These are phyloP conservation scores for Galeopsis tetrahit DNA, from an alignment of 257 asterid species.

Conservation along the genomic window DNA sequence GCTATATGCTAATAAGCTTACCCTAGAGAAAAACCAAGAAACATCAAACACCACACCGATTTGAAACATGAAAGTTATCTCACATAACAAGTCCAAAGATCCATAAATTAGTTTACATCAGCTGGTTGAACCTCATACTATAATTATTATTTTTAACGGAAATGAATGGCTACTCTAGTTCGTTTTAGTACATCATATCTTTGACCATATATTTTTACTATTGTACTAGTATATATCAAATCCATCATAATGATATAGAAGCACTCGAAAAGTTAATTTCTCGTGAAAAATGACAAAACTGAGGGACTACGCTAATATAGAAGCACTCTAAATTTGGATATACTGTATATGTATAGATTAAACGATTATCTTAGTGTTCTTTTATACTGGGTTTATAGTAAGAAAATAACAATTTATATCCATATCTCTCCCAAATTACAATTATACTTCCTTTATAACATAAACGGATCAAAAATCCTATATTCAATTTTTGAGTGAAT, in stretches of 20 bases:
- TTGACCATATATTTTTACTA: no score
- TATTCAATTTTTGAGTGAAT: background rate
- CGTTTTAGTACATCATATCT: no score
- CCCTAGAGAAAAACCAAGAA: constrained; percentile 37
- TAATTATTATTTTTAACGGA: no score
- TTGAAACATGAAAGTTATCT: background rate
- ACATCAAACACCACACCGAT: background rate
- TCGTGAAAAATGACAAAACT: constrained; percentile 7
- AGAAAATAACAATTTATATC: background rate
- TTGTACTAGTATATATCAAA: no score
- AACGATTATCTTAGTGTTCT: background rate
- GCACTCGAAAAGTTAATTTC: constrained; percentile 14
- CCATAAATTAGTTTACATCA: constrained; percentile 1
- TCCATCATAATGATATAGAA: background rate
- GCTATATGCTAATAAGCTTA: constrained; percentile 79
- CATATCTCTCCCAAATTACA: background rate
- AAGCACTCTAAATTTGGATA: background rate
- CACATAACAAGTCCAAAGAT: constrained; percentile 12
- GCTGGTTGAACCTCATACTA: constrained; percentile 4
- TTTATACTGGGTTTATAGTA: background rate
- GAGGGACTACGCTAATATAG: constrained; percentile 4
- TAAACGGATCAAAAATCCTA: background rate
- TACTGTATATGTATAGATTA: background rate
- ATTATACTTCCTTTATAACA: background rate
- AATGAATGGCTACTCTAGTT: no score